These are phyloP conservation scores for Wickerhamomyces sp. DNA, from an alignment of 1,139 yeast genomes.

Conservation along the genomic window DNA sequence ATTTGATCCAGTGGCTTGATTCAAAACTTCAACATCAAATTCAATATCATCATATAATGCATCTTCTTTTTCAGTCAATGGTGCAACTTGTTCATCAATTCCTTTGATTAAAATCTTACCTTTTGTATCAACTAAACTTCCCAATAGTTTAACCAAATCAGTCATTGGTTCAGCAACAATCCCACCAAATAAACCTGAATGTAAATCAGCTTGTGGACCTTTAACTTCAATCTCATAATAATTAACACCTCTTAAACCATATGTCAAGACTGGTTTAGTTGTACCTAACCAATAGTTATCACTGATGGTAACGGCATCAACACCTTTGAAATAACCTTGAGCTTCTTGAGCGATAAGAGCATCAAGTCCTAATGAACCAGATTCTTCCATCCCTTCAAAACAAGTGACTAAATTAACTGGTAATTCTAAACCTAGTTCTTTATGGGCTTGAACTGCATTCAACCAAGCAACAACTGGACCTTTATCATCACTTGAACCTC, in stretches of 20 bases:
- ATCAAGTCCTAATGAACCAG: conserved; percentile 91
- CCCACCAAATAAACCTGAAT: conserved; percentile 97
- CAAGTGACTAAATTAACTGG: conserved; percentile 92
- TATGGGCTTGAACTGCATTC: conserved; percentile 87
- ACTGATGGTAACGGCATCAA: conserved; percentile 91
- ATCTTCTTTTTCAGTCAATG: conserved; percentile 76
- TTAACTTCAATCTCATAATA: conserved; percentile 77
- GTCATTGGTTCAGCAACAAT: conserved; percentile 97
- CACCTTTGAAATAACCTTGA: conserved; percentile 69
- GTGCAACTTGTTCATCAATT: conserved; percentile 89
- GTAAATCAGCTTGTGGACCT: conserved; percentile 97
- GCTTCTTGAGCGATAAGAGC: conserved; percentile 78
- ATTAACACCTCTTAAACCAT: conserved; percentile 95
- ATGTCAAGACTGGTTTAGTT: conserved; percentile 91
- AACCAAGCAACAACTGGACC: conserved; percentile 99
- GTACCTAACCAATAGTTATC: conserved; percentile 99
- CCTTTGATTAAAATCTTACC: conserved; percentile 90
- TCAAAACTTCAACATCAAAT: conserved; percentile 77
- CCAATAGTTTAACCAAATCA: conserved; percentile 74
- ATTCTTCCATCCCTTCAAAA: conserved; percentile 99
- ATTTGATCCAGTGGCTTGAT: conserved; percentile 82
- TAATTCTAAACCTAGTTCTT: conserved; percentile 73
- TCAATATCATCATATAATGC: conserved; percentile 80
- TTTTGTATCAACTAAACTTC: conserved; percentile 68
- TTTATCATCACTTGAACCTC: conserved; percentile 97